A percentile compares a stretch with the other conserved stretches of the same genome.
Conservation (phyloP, 2,329 filamentous ascomycete species). For the Penicillium polonicum region DNA sequence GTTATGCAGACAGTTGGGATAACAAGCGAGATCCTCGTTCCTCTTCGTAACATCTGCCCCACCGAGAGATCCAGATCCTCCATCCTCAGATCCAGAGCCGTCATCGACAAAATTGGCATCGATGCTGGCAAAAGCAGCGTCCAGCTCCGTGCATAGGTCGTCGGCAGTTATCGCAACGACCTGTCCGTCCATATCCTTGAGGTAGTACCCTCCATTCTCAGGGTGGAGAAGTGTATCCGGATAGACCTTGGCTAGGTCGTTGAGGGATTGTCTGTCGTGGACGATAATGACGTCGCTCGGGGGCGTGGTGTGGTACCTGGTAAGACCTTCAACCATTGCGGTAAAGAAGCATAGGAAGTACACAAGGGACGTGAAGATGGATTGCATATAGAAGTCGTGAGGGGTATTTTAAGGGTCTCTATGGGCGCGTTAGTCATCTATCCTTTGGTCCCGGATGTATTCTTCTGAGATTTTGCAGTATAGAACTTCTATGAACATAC, state of each 20-base stretch:
- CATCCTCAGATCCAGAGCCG: background rate
- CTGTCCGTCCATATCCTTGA: background rate
- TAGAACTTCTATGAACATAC: background rate
- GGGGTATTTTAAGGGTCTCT: background rate
- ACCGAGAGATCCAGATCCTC: background rate
- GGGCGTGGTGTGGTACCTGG: background rate
- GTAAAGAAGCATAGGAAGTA: background rate
- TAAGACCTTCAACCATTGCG: background rate
- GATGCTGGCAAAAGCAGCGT: background rate
- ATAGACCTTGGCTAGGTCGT: background rate
- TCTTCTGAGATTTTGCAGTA: background rate
- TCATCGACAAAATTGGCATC: background rate
- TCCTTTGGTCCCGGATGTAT: background rate
- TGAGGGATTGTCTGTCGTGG: background rate
- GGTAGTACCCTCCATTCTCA: background rate
- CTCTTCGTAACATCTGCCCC: background rate
- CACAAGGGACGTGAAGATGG: background rate
- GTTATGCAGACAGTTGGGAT: background rate
- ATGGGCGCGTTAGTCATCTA: background rate
- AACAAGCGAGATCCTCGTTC: background rate
- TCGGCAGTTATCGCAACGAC: background rate
- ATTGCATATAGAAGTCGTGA: background rate
- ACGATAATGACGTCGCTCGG: background rate
- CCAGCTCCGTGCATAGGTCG: background rate
- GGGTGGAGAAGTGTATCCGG: background rate